These are phyloP conservation scores for Collybiopsis confluens DNA, from an alignment of 768 basidiomycete species.

Conservation along the genomic window DNA sequence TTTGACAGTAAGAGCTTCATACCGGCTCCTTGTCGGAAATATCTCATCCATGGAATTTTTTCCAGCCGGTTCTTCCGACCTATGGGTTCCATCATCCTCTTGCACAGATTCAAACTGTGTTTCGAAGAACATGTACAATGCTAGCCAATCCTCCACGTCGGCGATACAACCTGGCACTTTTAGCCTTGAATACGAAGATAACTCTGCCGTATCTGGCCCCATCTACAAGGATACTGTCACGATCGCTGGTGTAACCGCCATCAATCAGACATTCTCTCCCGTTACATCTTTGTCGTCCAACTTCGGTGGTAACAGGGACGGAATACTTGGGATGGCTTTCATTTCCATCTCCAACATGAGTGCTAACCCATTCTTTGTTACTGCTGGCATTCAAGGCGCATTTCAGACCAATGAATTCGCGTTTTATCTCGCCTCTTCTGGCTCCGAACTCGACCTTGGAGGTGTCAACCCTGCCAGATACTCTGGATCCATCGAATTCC, in stretches of 20 bases:
- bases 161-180: conserved; percentile 24
- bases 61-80: conserved; percentile 8
- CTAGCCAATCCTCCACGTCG: conserved; percentile 25
- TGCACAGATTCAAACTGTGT: conserved; percentile 25
- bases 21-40: not conserved
- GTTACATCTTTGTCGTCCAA: conserved; percentile 27
- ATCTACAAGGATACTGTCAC: conserved; percentile 40
- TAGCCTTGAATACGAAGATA: conserved; percentile 38
- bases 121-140: conserved; percentile 25
- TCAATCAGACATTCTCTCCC: conserved; percentile 26
- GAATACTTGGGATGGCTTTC: conserved; percentile 34
- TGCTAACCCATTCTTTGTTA: conserved; percentile 34
- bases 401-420: conserved; percentile 34
- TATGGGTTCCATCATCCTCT: conserved; percentile 25
- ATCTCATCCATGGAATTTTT: not conserved
- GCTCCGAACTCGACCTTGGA: conserved; percentile 50
- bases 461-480: conserved; percentile 42
- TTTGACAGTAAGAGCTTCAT: conserved; percentile 33
- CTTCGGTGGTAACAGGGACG: conserved; percentile 14
- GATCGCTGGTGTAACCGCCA: conserved; percentile 27
- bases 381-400: conserved; percentile 28
- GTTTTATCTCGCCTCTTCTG: conserved; percentile 36
- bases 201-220: conserved; percentile 32
- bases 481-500: conserved; percentile 35
- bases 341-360: conserved; percentile 26